Percentiles rank a stretch among this genome's conserved stretches.
phyloP scores from a whole-genome alignment of 345 rosid species.

The Euphorbia peplus region DNA sequence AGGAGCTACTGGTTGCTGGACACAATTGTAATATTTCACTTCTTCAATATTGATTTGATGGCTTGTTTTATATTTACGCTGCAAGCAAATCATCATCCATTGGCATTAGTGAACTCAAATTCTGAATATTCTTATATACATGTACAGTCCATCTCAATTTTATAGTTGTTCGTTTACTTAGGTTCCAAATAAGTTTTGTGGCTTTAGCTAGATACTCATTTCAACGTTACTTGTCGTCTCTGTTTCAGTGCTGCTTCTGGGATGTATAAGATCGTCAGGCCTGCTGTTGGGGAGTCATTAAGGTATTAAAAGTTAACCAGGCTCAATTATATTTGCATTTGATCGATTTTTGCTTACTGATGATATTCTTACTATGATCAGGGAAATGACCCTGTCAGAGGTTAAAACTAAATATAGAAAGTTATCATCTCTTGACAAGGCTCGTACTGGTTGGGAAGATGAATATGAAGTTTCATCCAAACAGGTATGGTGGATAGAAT shows the following conservation, averaged over 20 bases:
- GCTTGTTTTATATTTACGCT: neutral
- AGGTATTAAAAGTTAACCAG: slow-evolving; percentile 44
- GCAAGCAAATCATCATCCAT: neutral
- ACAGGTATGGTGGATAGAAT: slow-evolving; percentile 47
- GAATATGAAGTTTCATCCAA: slow-evolving; percentile 90
- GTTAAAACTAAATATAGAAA: slow-evolving; percentile 80
- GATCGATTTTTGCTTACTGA: slow-evolving; percentile 8
- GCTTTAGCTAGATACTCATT: neutral
- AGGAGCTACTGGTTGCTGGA: neutral
- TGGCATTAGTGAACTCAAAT: neutral
- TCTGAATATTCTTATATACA: neutral
- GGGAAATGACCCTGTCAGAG: slow-evolving; percentile 86
- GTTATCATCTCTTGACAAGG: slow-evolving; percentile 67
- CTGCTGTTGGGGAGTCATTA: slow-evolving; percentile 91
- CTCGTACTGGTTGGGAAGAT: slow-evolving; percentile 86
- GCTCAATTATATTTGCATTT: slow-evolving; percentile 14
- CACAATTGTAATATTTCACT: neutral
- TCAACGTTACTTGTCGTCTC: slow-evolving; percentile 7
- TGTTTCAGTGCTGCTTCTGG: slow-evolving; percentile 70
- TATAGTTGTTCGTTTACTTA: neutral
- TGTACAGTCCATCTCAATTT: neutral
- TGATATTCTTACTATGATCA: slow-evolving; percentile 24
- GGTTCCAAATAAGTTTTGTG: neutral
- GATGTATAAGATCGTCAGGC: slow-evolving; percentile 79
- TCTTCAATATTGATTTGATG: neutral